These are phyloP conservation scores for Aplosporella prunicola DNA, from an alignment of 2,329 filamentous ascomycete genomes.

Conservation along the genomic window DNA sequence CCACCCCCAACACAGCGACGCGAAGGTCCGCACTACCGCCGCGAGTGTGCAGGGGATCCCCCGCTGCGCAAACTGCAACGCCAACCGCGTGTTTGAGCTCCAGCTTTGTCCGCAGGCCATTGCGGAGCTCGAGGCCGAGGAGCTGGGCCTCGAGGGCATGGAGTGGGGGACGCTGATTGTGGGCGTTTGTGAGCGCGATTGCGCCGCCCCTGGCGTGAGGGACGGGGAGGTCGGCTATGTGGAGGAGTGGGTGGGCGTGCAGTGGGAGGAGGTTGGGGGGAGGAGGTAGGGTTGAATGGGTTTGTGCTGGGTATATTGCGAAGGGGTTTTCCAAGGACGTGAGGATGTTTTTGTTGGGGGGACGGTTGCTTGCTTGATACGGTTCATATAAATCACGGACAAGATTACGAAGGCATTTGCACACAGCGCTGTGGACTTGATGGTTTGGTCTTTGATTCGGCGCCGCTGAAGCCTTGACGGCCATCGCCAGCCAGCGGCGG, in stretches of 20 bases:
- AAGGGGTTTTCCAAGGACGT: too few relatives aligned
- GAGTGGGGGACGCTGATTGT: conserved; percentile 94
- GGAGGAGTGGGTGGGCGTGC: conserved; percentile 96
- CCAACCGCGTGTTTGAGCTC: conserved; percentile 72
- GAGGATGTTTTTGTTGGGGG: neutral
- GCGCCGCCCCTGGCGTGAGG: conserved; percentile 49
- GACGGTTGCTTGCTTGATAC: too few relatives aligned
- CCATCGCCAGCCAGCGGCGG: too few relatives aligned
- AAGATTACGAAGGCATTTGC: too few relatives aligned
- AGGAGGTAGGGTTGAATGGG: conserved; percentile 8
- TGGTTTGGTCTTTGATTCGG: too few relatives aligned
- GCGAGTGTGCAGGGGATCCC: conserved; percentile 47
- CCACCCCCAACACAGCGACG: conserved; percentile 9
- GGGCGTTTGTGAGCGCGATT: conserved; percentile 74
- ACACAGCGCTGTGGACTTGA: too few relatives aligned
- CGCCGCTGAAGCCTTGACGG: too few relatives aligned
- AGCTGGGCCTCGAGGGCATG: conserved; percentile 69
- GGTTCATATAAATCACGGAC: too few relatives aligned
- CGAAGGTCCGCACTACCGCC: conserved; percentile 22
- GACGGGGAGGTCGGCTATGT: conserved; percentile 64
- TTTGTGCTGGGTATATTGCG: too few relatives aligned
- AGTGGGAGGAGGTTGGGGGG: conserved; percentile 71
- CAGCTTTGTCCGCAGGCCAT: conserved; percentile 91
- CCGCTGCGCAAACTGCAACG: conserved; percentile 66
- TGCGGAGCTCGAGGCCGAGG: conserved; percentile 69